Base-by-base conservation (phyloP, 73 alveolate species). In the Paramecium caudatum region DNA sequence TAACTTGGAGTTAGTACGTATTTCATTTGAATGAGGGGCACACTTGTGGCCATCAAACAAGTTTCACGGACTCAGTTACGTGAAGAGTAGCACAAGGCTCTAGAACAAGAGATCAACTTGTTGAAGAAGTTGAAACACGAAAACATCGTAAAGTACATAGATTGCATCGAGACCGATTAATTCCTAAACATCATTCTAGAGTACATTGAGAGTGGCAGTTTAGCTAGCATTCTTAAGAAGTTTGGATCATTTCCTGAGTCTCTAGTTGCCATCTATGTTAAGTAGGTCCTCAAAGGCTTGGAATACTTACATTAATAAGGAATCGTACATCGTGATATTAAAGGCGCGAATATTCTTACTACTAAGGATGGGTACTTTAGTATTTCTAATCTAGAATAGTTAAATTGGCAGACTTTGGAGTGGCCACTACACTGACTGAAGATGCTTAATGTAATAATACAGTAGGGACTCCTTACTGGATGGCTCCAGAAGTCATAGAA, bases 401-500 rank as follows among this genome's bases (percentile, higher is more conserved):
- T 6, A 65, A 65, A 33, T 65, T 65, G 32, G 99, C 99, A 9
- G 99, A 98, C 91, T 98, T 98, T 91, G 99, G 99, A 23, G 99
- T 97, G 48, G 98, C 99, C 19, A 97, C 97, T 25, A 93, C 87
- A 27, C 68, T 98, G 46, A 92, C 91, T 41, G 99, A 95, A 47
- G 93, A 95, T 63, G 97, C 94, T 33, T 94, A 96, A 90, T 96
- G 96, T 63, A 95, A 91, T 91, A 94, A 98, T 25, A 84, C 93
- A 46, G 99, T 95, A 43, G 99, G 99, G 0, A 97, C 99, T 46
- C 99, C 99, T 17, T 97, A 97, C 90, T 98, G 99, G 98, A 98
- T 98, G 99, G 99, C 99, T 5, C 99, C 99, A 17, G 99, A 98
- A 95, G 98, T 98, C 7, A 96, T 98, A 19, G 99, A 95, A 82